Base-by-base conservation (phyloP, 192 early-diverging fungal genomes). In the Coemansia sp. region DNA sequence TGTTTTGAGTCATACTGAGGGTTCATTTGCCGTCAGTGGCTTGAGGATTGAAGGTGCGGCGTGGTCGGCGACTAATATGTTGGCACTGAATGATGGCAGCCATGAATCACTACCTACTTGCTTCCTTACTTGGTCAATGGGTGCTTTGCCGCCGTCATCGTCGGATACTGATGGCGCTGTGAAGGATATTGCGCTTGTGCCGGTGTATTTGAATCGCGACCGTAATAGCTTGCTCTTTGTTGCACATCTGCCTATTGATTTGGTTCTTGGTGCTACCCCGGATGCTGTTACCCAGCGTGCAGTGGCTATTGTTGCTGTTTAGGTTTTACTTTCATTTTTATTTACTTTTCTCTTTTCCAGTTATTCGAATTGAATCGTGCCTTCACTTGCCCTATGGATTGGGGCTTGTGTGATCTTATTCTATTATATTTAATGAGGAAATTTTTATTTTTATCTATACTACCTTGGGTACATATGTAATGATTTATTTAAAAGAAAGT, bases 151-250 rank as follows among this genome's bases (percentile, higher is more conserved):
- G 39, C 39, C 39, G 3, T 46, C 2, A 51, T 31, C 54, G 4
- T 51, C 11, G 21, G 29, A 54, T 24, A 39, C 59, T 8, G 36
- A 23, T 46, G n/a, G 20, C 8, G 22, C 17, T 19, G 62, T 17
- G 4, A 42, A 33, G 11, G 30, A 31, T 20, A 51, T 60, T 24
- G 67, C 57, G 0, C 60, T 51, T 6, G 65, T 91, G 6, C 89
- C 89, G 0, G 89, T 91, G 11, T 91, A 91, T 33, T 78, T 90
- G 52, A 91, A 91, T 54, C 61, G 63, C 2, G 89, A 91, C 57
- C 85, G 89, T 59, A 66, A 57, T 25, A 78, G 84, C 24, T 60
- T 91, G 31, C 53, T 91, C 62, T 90, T 91, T 54, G 70, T 83
- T 25, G 81, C 84, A 19, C 22, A 57, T 33, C 61, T 87, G 7